Evolutionary conservation across 768 basidiomycete species (phyloP).

Genomic region (Ramaria rubella): DNA sequence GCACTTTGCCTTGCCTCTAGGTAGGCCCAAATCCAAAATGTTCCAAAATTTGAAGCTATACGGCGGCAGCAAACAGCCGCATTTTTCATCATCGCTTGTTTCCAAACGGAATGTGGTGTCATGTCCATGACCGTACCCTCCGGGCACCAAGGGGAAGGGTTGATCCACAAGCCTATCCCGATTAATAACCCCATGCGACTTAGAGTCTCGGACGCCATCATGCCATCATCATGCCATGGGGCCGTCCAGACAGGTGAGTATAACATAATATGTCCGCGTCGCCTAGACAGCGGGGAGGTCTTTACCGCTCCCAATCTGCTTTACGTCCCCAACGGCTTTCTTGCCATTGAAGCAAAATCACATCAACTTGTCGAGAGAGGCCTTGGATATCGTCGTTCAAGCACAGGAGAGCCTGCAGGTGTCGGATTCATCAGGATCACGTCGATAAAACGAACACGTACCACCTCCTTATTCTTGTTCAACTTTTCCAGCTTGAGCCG

Average conservation of each 20-base stretch:
- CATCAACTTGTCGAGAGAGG: neutral
- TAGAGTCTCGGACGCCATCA: neutral
- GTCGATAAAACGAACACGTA: neutral
- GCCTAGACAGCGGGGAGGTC: neutral
- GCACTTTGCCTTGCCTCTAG: too few species aligned
- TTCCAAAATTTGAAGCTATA: too few species aligned
- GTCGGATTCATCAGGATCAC: neutral
- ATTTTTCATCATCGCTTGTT: too few species aligned
- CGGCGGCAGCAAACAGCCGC: too few species aligned
- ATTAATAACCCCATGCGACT: too few species aligned
- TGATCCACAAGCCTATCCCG: too few species aligned
- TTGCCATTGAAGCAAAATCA: slow-evolving; percentile 11
- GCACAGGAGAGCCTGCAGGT: slow-evolving; percentile 12
- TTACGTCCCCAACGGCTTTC: slow-evolving; percentile 9
- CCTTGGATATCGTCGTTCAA: slow-evolving; percentile 14
- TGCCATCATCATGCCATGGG: neutral
- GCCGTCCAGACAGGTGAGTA: neutral
- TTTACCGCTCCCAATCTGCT: slow-evolving; percentile 12
- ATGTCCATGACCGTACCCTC: too few species aligned
- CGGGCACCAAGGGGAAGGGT: too few species aligned
- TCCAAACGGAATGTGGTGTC: too few species aligned
- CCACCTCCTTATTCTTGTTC: neutral
- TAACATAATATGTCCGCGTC: neutral
- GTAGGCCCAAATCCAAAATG: too few species aligned
- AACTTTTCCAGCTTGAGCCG: neutral